Conservation (phyloP, 73 alveolate species). For the Paramecium biaurelia region DNA sequence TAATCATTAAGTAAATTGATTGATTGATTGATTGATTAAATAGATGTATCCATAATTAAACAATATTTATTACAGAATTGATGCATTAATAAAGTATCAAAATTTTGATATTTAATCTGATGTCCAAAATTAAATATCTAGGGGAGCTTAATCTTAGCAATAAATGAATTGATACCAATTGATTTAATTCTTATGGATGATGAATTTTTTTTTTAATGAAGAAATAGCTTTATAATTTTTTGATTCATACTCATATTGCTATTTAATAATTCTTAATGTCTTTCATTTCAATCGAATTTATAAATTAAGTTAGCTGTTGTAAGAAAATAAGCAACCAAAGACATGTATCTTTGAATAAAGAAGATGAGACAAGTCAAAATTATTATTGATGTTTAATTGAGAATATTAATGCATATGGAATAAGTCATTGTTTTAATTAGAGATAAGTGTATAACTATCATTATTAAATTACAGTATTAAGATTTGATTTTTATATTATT, state of each 20-base stretch:
- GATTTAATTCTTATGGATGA: background rate
- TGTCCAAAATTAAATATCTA: background rate
- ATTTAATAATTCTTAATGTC: background rate
- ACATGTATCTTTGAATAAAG: background rate
- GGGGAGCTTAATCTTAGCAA: too few species aligned
- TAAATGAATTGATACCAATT: background rate
- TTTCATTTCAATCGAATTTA: background rate
- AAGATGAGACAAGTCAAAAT: background rate
- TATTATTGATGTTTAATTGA: conserved; percentile 9
- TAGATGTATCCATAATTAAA: background rate
- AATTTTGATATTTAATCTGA: conserved; percentile 23
- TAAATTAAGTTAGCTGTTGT: background rate
- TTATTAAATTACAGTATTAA: too few species aligned
- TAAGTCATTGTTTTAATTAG: background rate
- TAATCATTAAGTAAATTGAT: background rate
- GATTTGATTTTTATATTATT: too few species aligned
- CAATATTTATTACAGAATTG: background rate
- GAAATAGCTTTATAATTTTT: conserved; percentile 13
- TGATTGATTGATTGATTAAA: background rate
- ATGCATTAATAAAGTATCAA: background rate
- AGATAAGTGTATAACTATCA: background rate
- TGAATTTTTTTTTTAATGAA: background rate
- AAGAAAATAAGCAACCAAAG: conserved; percentile 8
- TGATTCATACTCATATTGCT: background rate
- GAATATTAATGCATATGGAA: conserved; percentile 14